Base-by-base conservation (phyloP, 176 grass and related monocot genomes). In the Urochloa ruziziensis region DNA sequence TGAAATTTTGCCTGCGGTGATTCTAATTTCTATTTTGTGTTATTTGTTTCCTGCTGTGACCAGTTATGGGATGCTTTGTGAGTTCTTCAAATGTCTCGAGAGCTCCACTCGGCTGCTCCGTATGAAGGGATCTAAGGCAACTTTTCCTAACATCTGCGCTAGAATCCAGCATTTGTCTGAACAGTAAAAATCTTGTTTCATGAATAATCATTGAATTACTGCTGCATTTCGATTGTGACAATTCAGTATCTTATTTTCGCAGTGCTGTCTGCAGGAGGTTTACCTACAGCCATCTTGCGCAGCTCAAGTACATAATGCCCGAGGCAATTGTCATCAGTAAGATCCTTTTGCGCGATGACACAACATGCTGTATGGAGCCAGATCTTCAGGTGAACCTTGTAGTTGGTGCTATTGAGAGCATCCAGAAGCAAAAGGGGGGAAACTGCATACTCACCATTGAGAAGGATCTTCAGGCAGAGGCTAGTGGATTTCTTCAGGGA, bases 1-100 rank as follows among this genome's bases (percentile, higher is more conserved):
- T 23, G n/a, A 78, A 18, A 18, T 83, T 29, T 80, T n/a, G 58
- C 21, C 32, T n/a, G 4, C 27, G 44, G 18, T 40, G 15, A n/a
- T n/a, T n/a, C 10, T 46, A 49, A 18, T 15, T 65, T 77, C 4
- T 27, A 19, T 17, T 67, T 43, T 44, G 18, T 24, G 13, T 25
- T 17, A 15, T 33, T 4, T 74, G 24, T 42, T 28, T 70, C 0
- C 40, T 62, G 7, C 56, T 1, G 17, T 49, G 10, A 27, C 51
- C 88, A 98, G 96, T 29, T 95, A 93, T 43, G 91, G 95, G 79
- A 79, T 86, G 46, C 84, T 98, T 13, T 93, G 88, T 18, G 91
- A 93, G 65, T 94, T 93, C 74, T 98, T 98, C 85, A 91, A 98
- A 47, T 89, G 83, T 67, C 84, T 98, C 40, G 90, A 91, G 85